Conservation (phyloP, 345 rosid species). For the Gossypium mustelinum region DNA sequence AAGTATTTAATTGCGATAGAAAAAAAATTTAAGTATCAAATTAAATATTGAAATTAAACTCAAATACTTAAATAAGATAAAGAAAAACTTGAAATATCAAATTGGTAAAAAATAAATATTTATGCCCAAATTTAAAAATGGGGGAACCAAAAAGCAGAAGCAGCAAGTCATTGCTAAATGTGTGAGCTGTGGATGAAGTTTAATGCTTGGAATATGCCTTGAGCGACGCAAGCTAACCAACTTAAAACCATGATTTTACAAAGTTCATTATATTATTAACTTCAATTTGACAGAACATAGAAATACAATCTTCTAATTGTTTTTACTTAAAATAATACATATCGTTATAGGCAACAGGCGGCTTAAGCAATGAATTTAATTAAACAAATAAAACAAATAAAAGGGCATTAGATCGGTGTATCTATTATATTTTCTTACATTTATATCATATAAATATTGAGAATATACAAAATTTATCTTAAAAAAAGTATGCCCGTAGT, state of each 20-base stretch:
- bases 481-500: too few species aligned
- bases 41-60: too few species aligned
- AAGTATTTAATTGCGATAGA: too few species aligned
- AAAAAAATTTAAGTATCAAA: too few species aligned
- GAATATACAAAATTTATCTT: too few species aligned
- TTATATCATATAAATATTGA: too few species aligned
- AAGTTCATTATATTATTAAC: background rate
- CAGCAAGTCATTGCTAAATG: background rate
- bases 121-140: too few species aligned
- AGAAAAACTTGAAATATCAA: too few species aligned
- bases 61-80: too few species aligned
- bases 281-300: background rate
- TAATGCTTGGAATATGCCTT: slow-evolving; percentile 17
- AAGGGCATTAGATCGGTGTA: background rate
- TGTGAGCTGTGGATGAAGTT: slow-evolving; percentile 8
- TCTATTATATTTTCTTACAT: too few species aligned
- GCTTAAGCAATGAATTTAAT: background rate
- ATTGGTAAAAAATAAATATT: too few species aligned
- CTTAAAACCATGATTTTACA: background rate
- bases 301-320: background rate
- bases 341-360: background rate
- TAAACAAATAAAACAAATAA: background rate
- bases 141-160: background rate
- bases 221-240: background rate
- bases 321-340: background rate